These are phyloP conservation scores for Auriscalpium orientale DNA, from an alignment of 768 basidiomycete genomes.

Conservation along the genomic window DNA sequence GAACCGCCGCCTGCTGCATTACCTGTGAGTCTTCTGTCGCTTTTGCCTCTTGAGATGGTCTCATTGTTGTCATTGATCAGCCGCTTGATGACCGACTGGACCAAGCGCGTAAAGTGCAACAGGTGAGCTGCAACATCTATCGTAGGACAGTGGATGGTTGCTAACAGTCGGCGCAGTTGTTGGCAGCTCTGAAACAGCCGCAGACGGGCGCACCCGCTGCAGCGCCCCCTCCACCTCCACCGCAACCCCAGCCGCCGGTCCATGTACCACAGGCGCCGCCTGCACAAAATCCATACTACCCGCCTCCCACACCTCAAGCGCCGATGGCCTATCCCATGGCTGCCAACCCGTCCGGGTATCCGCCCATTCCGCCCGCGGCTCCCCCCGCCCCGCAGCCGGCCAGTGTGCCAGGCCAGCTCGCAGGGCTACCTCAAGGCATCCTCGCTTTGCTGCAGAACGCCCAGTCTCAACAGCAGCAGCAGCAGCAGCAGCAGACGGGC, in stretches of 20 bases:
- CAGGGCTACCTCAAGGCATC: slow-evolving; percentile 11
- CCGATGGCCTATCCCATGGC: slow-evolving; percentile 10
- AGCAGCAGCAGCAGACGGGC: slow-evolving; percentile 14
- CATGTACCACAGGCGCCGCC: slow-evolving; percentile 20
- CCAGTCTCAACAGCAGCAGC: slow-evolving; percentile 13
- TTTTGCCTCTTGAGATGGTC: background rate
- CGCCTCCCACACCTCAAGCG: slow-evolving; percentile 25
- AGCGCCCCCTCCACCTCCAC: slow-evolving; percentile 28
- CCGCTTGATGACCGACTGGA: slow-evolving; percentile 74
- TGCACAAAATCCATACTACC: slow-evolving; percentile 35
- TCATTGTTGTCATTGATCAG: slow-evolving; percentile 22
- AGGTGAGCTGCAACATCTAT: slow-evolving; percentile 28
- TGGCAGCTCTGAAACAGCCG: slow-evolving; percentile 76
- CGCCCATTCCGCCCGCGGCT: slow-evolving; percentile 8
- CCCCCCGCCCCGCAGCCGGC: slow-evolving; percentile 9
- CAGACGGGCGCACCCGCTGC: slow-evolving; percentile 32
- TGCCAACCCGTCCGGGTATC: slow-evolving; percentile 10
- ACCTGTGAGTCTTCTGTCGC: slow-evolving; percentile 21
- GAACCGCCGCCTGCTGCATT: slow-evolving; percentile 21
- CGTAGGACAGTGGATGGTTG: too few species aligned
- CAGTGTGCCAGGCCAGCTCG: background rate
- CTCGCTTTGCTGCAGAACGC: slow-evolving; percentile 11
- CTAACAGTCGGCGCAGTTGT: slow-evolving; percentile 30
- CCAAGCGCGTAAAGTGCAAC: slow-evolving; percentile 82
- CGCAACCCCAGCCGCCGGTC: slow-evolving; percentile 17